Base-by-base conservation (phyloP, 164 flowering plant species). In the Vitis amurensis region DNA sequence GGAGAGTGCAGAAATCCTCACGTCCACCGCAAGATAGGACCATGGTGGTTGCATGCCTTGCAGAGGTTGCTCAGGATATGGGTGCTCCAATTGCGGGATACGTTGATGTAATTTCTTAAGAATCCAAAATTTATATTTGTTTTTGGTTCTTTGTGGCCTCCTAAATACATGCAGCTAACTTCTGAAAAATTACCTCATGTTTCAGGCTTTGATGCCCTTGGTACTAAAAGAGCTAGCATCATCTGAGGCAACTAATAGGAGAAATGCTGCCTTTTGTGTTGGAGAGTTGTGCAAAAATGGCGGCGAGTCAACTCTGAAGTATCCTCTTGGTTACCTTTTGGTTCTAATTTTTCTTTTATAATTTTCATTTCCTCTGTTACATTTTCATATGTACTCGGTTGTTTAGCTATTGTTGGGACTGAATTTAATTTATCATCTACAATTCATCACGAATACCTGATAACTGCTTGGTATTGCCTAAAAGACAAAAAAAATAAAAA, bases 191-290 rank as follows among this genome's bases (percentile, higher is more conserved):
- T 67, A 11, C 55, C 6, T 64, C 59, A n/a, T 77, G 69, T 77
- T 78, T 76, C 88, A 95, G 99, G 79, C 78, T 63, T 77, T 95
- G 77, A 89, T 95, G 92, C 94, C 92, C 56, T 78, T 95, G 78
- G 98, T 82, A 48, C 78, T 93, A 63, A 95, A 91, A 85, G 99
- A 95, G 78, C 70, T 95, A 69, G 85, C 80, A 58, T 91, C 99
- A 17, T 78, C 97, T 0, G 92, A 86, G 14, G 88, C 93, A 80
- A 91, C 98, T 27, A 95, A 95, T 65, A 77, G 97, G 79, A 88
- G 99, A 73, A 95, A 95, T 90, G 99, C 98, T 68, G 99, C 99
- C 73, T 95, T 95, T 77, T 95, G 98, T 82, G 96, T 82, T 70
- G 99, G 99, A 55, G 99, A 95, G 75, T 69, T 95, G 68, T 90